Percentiles rank a stretch among this genome's conserved stretches.
phyloP scores from a whole-genome alignment of 805 yeast species.

The Monosporozyma aerobia region DNA sequence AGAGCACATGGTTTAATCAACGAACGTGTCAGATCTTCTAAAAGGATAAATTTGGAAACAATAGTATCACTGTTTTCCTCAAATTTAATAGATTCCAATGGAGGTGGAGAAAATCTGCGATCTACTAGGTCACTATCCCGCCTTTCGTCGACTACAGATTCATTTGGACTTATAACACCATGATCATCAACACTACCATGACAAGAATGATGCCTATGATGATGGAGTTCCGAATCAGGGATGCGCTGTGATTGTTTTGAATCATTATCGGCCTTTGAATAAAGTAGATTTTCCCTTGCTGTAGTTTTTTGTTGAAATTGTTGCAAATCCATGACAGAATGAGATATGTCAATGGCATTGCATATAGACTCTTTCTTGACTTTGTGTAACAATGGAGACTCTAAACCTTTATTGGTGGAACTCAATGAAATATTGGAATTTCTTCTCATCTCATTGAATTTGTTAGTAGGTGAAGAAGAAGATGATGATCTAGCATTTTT shows the following conservation, averaged over 20 bases:
- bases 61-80: conserved; percentile 19
- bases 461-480: conserved; percentile 4
- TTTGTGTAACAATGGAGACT: not conserved
- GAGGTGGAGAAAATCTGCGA: conserved; percentile 1
- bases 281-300: conserved; percentile 13
- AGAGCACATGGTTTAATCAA: conserved; percentile 82
- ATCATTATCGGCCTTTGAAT: not conserved
- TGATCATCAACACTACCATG: not conserved
- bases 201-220: not conserved
- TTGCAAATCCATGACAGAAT: conserved; percentile 26
- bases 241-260: not conserved
- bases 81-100: conserved; percentile 8
- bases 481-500: conserved; percentile 13
- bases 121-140: not conserved
- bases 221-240: not conserved
- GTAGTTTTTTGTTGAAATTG: conserved; percentile 24
- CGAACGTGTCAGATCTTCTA: conserved; percentile 84
- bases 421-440: conserved; percentile 16
- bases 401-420: conserved; percentile 5
- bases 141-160: not conserved
- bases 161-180: not conserved
- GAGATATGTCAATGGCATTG: conserved; percentile 21
- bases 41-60: conserved; percentile 56
- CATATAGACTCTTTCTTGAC: conserved; percentile 18
- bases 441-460: conserved; percentile 7